Evolutionary conservation across 306 rosid genomes (phyloP), one percentile per base, ranked within the genome.

Genomic region (Gynostemma pentaphyllum): DNA sequence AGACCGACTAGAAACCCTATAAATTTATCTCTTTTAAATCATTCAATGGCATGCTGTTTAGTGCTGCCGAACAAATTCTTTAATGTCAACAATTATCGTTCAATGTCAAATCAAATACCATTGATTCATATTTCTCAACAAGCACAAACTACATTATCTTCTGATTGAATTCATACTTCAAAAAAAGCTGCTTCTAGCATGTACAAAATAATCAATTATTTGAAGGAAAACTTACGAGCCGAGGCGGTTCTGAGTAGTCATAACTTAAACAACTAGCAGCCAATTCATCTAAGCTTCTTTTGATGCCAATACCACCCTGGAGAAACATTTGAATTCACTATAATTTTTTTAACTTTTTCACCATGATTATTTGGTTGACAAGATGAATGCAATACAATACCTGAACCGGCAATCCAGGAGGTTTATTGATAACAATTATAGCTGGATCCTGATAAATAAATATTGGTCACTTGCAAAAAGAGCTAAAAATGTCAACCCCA

Each of bases 341-440:
- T 34, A 68, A 22, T 26, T 64, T 18, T 10, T 36, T 18, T n/a
- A 45, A 64, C 28, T 45, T 34, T 53, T 37, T 60, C 49, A 56
- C 30, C 24, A 74, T 30, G 47, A 59, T 7, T 39, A 68, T 45
- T 41, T 37, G 6, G 21, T 37, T n/a, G n/a, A 27, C 24, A 21
- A 48, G 44, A 66, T 64, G 39, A 41, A 34, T 18, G 22, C 47
- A 72, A 64, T 64, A 90, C 47, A 72, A 64, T 64, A 90, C 97
- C 91, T 91, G 96, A 26, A 86, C 98, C 3, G 94, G 86, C 94
- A 92, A 70, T 69, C 96, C 96, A 9, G 96, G 87, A 68, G 98
- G 96, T 81, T 92, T 92, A 67, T 88, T 88, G 74, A 86, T 72
- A 48, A 82, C 94, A 46, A 88, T 70, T 67, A 74, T 84, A 18